Evolutionary conservation across 2,329 filamentous ascomycete genomes (phyloP), one percentile per base, ranked within the genome.

Genomic region (Penicillium sp.): DNA sequence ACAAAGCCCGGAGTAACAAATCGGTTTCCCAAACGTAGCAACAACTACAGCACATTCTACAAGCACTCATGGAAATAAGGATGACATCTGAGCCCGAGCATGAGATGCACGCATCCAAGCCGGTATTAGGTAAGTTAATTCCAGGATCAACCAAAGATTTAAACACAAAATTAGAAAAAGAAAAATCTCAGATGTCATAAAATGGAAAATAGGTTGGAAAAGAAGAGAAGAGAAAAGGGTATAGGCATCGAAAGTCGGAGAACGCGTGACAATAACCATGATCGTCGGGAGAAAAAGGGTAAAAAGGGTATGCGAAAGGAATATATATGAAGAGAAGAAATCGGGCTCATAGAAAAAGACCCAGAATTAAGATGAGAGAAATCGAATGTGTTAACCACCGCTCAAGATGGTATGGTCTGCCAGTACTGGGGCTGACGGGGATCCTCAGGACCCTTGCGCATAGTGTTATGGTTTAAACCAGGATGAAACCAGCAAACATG

Each of bases 401-500:
- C 26, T 39, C 35, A 42, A 47, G 51, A 49, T 37, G 42, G 40
- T 16, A 10, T 34, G 20, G 38, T 35, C 5, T 38, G 20, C 16
- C 27, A 39, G 42, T 24, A 7, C 18, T n/a, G 18, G 16, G 41
- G 31, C 40, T 37, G 26, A 29, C 42, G 39, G 28, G 34, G 36
- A 57, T 51, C 50, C 10, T 40, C 46, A 42, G 49, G 45, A 51
- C 45, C 45, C 20, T 23, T 3, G 32, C 47, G 37, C 34, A 34
- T 35, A 5, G 11, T 29, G 23, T 34, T 16, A 8, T 27, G 20
- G 11, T 40, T 57, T 65, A 71, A 34, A 69, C 54, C 51, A 70
- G 43, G n/a, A 63, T 44, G 23, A 67, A 40, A 18, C 65, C 65
- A n/a, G 60, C 63, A 34, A 61, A 65, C 29, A 63, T 40, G 3